Evolutionary conservation across 768 basidiomycete genomes (phyloP).

Genomic region (Russula sp.): DNA sequence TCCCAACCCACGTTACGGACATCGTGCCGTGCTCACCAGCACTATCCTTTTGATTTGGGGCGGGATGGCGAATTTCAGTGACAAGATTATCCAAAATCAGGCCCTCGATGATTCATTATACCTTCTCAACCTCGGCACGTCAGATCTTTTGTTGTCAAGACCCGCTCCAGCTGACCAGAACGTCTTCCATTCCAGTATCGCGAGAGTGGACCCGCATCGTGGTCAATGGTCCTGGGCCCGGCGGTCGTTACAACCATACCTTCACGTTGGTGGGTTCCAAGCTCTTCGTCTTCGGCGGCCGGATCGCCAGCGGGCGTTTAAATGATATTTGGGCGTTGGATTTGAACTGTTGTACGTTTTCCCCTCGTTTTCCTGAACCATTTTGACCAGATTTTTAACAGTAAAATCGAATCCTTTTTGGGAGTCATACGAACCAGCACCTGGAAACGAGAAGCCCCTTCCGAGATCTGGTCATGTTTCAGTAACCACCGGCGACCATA

Average conservation of each 20-base stretch:
- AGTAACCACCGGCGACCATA: too few relatives aligned
- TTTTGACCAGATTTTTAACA: slow-evolving; percentile 35
- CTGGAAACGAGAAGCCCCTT: slow-evolving; percentile 61
- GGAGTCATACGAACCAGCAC: slow-evolving; percentile 68
- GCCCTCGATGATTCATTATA: slow-evolving; percentile 91
- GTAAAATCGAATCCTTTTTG: slow-evolving; percentile 80
- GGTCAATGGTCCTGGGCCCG: slow-evolving; percentile 72
- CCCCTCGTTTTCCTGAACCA: slow-evolving; percentile 28
- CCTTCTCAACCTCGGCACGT: slow-evolving; percentile 87
- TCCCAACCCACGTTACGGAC: slow-evolving; percentile 87
- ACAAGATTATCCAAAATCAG: slow-evolving; percentile 56
- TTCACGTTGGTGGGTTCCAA: slow-evolving; percentile 88
- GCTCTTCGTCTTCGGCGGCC: slow-evolving; percentile 95
- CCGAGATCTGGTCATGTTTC: slow-evolving; percentile 83
- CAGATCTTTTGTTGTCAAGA: slow-evolving; percentile 4
- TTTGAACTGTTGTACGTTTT: slow-evolving; percentile 78
- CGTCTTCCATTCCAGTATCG: slow-evolving; percentile 52
- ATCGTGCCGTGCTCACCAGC: slow-evolving; percentile 85
- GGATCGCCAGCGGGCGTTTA: slow-evolving; percentile 89
- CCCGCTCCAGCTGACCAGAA: not conserved
- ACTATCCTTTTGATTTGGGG: slow-evolving; percentile 92
- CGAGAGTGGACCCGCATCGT: slow-evolving; percentile 92
- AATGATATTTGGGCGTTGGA: slow-evolving; percentile 97
- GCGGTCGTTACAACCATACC: slow-evolving; percentile 91
- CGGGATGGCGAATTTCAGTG: slow-evolving; percentile 86